phyloP scores from a whole-genome alignment of 176 grass and related monocot genomes.

The Urochloa ruziziensis region DNA sequence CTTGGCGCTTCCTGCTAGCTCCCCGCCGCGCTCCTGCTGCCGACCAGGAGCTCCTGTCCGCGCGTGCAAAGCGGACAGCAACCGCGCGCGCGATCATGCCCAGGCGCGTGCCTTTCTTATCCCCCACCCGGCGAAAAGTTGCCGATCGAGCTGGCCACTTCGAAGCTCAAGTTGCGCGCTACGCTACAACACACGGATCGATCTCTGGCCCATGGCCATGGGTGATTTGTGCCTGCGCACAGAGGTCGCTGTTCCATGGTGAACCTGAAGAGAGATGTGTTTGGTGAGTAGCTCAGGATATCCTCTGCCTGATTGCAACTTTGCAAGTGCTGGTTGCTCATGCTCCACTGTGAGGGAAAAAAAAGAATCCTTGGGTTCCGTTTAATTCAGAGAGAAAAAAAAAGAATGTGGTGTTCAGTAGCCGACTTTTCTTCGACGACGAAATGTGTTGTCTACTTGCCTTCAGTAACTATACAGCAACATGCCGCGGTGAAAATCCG shows the following conservation, averaged over 20 bases:
- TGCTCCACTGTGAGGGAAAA: not conserved
- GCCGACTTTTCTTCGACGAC: not conserved
- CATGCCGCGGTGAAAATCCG: no score
- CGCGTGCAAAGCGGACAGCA: not conserved
- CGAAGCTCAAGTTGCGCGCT: conserved; percentile 31
- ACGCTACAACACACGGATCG: not conserved
- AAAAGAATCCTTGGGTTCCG: not conserved
- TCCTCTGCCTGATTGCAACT: not conserved
- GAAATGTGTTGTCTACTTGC: not conserved
- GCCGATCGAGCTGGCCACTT: not conserved
- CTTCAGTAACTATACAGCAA: not conserved
- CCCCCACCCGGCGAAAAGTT: not conserved
- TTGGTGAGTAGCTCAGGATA: not conserved
- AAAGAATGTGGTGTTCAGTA: not conserved
- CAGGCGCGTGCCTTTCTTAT: conserved; percentile 23
- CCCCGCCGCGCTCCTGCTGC: no score
- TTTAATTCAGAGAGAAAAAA: not conserved
- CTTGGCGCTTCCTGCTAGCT: not conserved
- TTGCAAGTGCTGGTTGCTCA: not conserved
- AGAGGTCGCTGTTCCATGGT: conserved; percentile 1
- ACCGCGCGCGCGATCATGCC: not conserved
- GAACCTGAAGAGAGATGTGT: conserved; percentile 2
- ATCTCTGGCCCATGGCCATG: not conserved
- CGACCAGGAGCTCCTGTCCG: no score
- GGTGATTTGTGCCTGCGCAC: not conserved